These are phyloP conservation scores for Aspergillus fumigatus DNA, from an alignment of 2,329 filamentous ascomycete genomes.

Conservation along the genomic window DNA sequence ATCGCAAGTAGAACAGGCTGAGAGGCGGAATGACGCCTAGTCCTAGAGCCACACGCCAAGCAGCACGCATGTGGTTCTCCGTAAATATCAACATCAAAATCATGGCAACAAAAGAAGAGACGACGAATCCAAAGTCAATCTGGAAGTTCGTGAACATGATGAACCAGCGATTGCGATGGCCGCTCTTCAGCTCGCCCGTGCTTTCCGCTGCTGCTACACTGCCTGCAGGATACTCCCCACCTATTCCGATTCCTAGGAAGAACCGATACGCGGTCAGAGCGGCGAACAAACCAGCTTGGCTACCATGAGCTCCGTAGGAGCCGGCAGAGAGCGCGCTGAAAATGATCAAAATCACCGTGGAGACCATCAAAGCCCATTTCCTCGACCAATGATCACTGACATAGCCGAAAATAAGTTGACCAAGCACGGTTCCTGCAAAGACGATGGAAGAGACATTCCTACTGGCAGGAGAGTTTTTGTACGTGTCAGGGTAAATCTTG, in stretches of 20 bases:
- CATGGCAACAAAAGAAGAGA: slow-evolving; percentile 73
- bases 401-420: slow-evolving; percentile 76
- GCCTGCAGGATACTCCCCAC: slow-evolving; percentile 55
- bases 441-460: slow-evolving; percentile 76
- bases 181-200: slow-evolving; percentile 73
- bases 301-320: slow-evolving; percentile 69
- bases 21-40: slow-evolving; percentile 75
- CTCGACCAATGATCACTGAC: slow-evolving; percentile 80
- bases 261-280: slow-evolving; percentile 80
- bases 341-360: slow-evolving; percentile 76
- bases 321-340: slow-evolving; percentile 77
- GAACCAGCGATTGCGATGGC: slow-evolving; percentile 85
- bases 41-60: slow-evolving; percentile 78
- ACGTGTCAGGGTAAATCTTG: slow-evolving; percentile 65
- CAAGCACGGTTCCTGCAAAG: slow-evolving; percentile 80
- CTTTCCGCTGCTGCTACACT: slow-evolving; percentile 80
- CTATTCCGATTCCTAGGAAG: slow-evolving; percentile 76
- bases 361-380: slow-evolving; percentile 73
- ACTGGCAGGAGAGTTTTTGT: slow-evolving; percentile 62
- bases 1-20: slow-evolving; percentile 63
- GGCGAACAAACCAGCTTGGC: slow-evolving; percentile 66
- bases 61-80: slow-evolving; percentile 62
- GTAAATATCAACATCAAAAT: slow-evolving; percentile 57
- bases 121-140: slow-evolving; percentile 80
- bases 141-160: slow-evolving; percentile 85